Conservation (phyloP, 73 alveolate genomes). For the Uronychia setigera region DNA sequence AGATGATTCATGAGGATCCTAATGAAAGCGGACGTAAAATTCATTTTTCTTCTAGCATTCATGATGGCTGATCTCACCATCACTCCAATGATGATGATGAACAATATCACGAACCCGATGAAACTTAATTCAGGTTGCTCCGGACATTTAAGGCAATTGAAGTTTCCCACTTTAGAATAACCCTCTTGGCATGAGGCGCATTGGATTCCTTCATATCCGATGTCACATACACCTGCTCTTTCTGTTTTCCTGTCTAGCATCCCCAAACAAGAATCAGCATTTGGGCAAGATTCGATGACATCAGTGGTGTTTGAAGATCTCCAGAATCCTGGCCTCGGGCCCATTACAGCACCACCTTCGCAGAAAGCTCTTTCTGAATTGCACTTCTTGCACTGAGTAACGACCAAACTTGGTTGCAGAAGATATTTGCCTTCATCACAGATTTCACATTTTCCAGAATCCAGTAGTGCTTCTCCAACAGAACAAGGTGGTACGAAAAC, state of each 20-base stretch:
- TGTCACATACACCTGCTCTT: neutral
- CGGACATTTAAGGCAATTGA: conserved; percentile 7
- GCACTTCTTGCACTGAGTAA: conserved; percentile 21
- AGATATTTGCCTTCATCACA: neutral
- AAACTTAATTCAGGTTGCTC: neutral
- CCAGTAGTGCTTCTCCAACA: no score
- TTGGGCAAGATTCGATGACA: conserved; percentile 27
- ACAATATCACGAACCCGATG: neutral
- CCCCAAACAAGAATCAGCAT: conserved; percentile 37
- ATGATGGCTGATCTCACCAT: neutral
- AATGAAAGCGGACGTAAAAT: neutral
- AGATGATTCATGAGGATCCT: neutral
- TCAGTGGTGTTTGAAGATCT: conserved; percentile 29
- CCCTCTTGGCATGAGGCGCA: neutral
- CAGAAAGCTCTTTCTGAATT: conserved; percentile 42
- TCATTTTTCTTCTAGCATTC: neutral
- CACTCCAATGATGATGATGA: neutral
- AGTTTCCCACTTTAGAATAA: neutral
- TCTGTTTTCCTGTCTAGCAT: neutral
- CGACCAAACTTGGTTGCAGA: no score
- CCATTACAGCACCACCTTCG: conserved; percentile 31
- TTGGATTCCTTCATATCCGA: neutral
- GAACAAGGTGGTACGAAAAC: no score
- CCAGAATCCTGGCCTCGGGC: conserved; percentile 54
- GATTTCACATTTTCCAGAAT: no score